Conservation (phyloP, 129 eudicot genomes). For the Flaveria sonorensis region DNA sequence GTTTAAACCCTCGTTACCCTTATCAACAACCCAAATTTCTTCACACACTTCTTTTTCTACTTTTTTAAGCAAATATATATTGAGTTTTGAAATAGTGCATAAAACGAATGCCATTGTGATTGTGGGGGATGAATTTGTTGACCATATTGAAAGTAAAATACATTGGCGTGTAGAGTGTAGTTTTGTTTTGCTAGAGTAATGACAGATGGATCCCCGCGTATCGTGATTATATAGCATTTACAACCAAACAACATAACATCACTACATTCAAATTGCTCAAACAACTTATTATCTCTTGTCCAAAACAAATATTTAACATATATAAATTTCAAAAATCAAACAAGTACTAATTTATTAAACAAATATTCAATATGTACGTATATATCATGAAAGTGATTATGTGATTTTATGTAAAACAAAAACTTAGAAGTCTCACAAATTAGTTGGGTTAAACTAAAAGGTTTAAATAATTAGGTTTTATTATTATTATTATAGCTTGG, state of each 20-base stretch:
- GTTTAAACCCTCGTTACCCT: no score
- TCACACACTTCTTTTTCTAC: no score
- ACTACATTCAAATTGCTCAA: background rate
- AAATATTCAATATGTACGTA: no score
- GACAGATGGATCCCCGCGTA: constrained; percentile 39
- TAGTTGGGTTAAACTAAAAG: background rate
- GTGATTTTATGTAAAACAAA: background rate
- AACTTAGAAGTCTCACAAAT: background rate
- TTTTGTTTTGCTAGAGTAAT: constrained; percentile 6
- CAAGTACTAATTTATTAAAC: no score
- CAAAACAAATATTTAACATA: background rate
- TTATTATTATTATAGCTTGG: background rate
- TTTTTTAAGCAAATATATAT: no score
- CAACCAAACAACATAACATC: constrained; percentile 13
- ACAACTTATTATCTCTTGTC: constrained; percentile 3
- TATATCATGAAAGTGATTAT: no score
- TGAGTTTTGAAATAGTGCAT: background rate
- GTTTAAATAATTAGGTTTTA: background rate
- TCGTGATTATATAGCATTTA: constrained; percentile 32
- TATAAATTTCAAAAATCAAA: no score
- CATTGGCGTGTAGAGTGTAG: constrained; percentile 25
- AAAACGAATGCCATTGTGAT: background rate
- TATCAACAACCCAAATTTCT: no score
- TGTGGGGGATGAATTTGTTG: constrained; percentile 20
- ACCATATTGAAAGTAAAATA: constrained; percentile 21